phyloP scores from a whole-genome alignment of 192 early-diverging fungal species.

The Spizellomyces sp. region DNA sequence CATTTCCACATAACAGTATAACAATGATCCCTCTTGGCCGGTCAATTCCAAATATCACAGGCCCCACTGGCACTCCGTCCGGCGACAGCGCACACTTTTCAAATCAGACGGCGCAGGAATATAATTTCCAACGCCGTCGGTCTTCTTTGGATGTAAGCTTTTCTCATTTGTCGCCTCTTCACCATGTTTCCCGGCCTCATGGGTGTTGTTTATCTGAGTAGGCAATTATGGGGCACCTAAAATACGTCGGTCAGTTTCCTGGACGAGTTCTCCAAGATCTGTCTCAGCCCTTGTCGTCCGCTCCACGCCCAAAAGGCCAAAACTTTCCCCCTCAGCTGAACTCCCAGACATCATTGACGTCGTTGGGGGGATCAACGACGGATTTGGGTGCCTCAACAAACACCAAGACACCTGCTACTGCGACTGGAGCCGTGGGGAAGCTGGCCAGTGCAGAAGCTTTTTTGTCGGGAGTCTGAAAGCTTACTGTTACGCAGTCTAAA shows the following conservation, averaged over 20 bases:
- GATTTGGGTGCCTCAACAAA: background rate
- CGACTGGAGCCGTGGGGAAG: background rate
- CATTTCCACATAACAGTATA: background rate
- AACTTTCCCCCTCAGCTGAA: background rate
- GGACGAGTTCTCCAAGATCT: constrained; percentile 21
- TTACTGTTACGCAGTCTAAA: no score
- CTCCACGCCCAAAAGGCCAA: background rate
- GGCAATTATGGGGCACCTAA: constrained; percentile 23
- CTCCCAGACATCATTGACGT: background rate
- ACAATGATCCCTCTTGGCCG: constrained; percentile 29
- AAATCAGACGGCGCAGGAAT: constrained; percentile 1
- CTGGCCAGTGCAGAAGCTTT: background rate
- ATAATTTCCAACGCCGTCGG: constrained; percentile 16
- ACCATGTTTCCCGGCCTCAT: background rate
- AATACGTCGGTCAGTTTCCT: constrained; percentile 21
- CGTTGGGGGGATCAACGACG: background rate
- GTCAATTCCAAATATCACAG: constrained; percentile 23
- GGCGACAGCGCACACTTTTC: background rate
- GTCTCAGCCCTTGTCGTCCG: constrained; percentile 5
- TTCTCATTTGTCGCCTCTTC: background rate
- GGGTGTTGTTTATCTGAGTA: background rate
- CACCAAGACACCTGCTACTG: background rate
- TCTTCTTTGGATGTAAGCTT: constrained; percentile 18
- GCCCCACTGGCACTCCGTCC: background rate
- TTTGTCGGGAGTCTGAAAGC: background rate